These are phyloP conservation scores for Suzukiozyma palmioleophila DNA, from an alignment of 1,139 yeast species.

Conservation along the genomic window DNA sequence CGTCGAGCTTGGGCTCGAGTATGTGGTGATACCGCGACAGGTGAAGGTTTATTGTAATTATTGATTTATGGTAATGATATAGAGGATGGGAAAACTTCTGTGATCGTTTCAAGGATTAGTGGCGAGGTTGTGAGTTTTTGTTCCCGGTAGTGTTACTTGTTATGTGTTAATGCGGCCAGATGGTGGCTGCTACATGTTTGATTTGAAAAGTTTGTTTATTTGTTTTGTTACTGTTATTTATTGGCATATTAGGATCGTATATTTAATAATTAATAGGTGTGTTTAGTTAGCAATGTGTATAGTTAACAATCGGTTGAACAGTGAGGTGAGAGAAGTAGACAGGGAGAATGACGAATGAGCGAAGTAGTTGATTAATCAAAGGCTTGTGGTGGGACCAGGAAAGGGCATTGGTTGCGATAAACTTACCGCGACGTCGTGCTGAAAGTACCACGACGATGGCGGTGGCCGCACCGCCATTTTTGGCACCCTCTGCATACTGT, in stretches of 20 bases:
- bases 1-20: slow-evolving; percentile 4
- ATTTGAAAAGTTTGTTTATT: background rate
- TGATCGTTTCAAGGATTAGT: background rate
- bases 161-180: too few species aligned
- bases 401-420: too few species aligned
- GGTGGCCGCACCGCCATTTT: too few species aligned
- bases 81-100: background rate
- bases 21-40: slow-evolving; percentile 2
- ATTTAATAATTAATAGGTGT: background rate
- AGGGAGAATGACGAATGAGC: too few species aligned
- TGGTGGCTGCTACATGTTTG: too few species aligned
- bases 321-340: too few species aligned
- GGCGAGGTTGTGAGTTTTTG: background rate
- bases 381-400: too few species aligned
- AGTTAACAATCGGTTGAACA: too few species aligned
- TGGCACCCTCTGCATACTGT: too few species aligned
- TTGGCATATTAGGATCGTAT: background rate
- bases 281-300: background rate
- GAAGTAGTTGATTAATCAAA: too few species aligned
- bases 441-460: too few species aligned
- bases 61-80: background rate
- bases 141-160: background rate
- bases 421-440: too few species aligned
- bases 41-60: background rate
- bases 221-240: background rate